These are phyloP conservation scores for Trichoderma harzianum DNA, from an alignment of 2,329 filamentous ascomycete species.

Conservation along the genomic window DNA sequence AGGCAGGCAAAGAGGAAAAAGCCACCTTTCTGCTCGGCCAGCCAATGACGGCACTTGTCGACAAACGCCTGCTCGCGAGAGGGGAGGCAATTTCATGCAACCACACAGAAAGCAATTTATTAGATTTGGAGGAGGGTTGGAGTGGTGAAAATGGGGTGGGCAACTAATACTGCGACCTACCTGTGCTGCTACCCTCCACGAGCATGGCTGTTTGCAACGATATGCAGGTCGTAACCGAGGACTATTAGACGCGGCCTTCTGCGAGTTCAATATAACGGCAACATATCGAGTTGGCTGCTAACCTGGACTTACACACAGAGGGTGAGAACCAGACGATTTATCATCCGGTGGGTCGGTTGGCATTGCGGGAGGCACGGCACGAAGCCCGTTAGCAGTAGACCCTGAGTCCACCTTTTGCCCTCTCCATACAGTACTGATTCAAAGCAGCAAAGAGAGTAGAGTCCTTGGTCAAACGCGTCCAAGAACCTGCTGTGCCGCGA, in stretches of 20 bases:
- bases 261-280: neutral
- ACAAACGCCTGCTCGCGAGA: neutral
- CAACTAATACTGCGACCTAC: neutral
- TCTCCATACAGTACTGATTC: neutral
- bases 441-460: neutral
- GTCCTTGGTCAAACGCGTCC: neutral
- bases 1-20: neutral
- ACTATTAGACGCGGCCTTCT: neutral
- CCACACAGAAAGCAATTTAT: neutral
- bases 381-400: neutral
- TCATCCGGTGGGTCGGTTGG: neutral
- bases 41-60: slow-evolving; percentile 9
- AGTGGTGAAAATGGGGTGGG: neutral
- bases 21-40: neutral
- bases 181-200: neutral
- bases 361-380: slow-evolving; percentile 14
- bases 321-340: neutral
- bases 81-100: neutral
- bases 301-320: neutral
- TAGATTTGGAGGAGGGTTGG: neutral
- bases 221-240: neutral
- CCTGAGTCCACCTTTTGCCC: neutral
- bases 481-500: neutral
- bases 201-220: neutral
- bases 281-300: neutral